Percentiles rank a stretch among this genome's conserved stretches.
phyloP scores from a whole-genome alignment of 2,329 filamentous ascomycete genomes.

The Colletotrichum costaricense region DNA sequence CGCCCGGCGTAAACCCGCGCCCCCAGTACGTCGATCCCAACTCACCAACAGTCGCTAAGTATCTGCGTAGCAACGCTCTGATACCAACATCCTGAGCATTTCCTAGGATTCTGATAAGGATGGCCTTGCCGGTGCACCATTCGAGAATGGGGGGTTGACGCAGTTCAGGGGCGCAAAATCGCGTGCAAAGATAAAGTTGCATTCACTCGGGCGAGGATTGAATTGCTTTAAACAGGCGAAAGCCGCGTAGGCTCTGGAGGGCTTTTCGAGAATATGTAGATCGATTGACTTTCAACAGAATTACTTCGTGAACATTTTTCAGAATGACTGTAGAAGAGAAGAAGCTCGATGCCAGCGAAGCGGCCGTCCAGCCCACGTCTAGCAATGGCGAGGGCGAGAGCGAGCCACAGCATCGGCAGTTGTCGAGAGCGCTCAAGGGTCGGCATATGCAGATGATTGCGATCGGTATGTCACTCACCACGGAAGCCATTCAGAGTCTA shows the following conservation, averaged over 20 bases:
- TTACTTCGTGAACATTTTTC: background rate
- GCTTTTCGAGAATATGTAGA: background rate
- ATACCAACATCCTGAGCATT: background rate
- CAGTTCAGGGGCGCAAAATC: background rate
- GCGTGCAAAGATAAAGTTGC: background rate
- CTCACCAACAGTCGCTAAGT: background rate
- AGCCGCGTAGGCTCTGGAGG: background rate
- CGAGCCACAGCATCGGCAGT: background rate
- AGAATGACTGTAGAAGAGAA: background rate
- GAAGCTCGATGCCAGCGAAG: background rate
- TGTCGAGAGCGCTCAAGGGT: constrained; percentile 53
- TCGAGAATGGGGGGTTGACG: background rate
- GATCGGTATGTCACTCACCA: constrained; percentile 53
- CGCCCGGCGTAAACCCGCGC: background rate
- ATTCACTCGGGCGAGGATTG: background rate
- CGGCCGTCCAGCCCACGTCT: background rate
- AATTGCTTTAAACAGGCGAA: background rate
- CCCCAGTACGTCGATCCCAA: background rate
- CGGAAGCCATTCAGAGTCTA: constrained; percentile 27
- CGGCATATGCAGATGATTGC: constrained; percentile 73
- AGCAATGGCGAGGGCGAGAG: background rate
- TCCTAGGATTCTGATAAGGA: background rate
- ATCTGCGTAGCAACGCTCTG: background rate
- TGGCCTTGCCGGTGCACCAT: background rate
- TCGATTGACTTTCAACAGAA: background rate